Evolutionary conservation across 1,284 basidiomycete genomes (phyloP).

Genomic region (Cystobasidium pallidum): DNA sequence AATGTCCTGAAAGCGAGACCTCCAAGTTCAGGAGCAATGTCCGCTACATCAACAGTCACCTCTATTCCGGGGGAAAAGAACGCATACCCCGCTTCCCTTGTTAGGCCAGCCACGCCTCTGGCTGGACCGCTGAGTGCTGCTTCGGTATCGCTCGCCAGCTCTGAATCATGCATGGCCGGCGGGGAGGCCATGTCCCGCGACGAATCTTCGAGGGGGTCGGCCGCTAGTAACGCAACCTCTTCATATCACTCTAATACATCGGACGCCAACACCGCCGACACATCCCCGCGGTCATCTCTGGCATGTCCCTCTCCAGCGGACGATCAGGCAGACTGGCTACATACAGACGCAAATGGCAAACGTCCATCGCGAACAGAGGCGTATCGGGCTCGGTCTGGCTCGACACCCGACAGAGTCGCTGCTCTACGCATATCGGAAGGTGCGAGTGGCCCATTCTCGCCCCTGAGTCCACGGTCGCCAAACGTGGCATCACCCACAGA

Average conservation of each 20-base stretch:
- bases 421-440: conserved; percentile 28
- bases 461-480: conserved; percentile 33
- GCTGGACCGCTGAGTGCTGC: conserved; percentile 1
- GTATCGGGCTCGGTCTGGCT: conserved; percentile 34
- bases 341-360: neutral
- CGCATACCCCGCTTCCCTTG: conserved; percentile 11
- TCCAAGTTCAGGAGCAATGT: conserved; percentile 26
- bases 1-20: neutral
- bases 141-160: conserved; percentile 23
- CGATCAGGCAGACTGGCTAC: conserved; percentile 29
- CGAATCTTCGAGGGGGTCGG: conserved; percentile 35
- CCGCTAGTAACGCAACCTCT: conserved; percentile 41
- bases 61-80: conserved; percentile 30
- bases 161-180: conserved; percentile 21
- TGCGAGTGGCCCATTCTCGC: conserved; percentile 16
- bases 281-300: conserved; percentile 35
- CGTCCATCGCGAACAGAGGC: conserved; percentile 16
- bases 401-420: conserved; percentile 32
- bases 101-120: neutral
- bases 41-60: conserved; percentile 34
- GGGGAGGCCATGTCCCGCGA: conserved; percentile 43
- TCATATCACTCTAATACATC: conserved; percentile 34
- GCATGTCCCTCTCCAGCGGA: conserved; percentile 32
- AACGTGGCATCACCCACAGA: conserved; percentile 23
- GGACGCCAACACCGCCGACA: conserved; percentile 33